Conservation (phyloP, 1,139 yeast species). For the Sugiyamaella japonica region DNA sequence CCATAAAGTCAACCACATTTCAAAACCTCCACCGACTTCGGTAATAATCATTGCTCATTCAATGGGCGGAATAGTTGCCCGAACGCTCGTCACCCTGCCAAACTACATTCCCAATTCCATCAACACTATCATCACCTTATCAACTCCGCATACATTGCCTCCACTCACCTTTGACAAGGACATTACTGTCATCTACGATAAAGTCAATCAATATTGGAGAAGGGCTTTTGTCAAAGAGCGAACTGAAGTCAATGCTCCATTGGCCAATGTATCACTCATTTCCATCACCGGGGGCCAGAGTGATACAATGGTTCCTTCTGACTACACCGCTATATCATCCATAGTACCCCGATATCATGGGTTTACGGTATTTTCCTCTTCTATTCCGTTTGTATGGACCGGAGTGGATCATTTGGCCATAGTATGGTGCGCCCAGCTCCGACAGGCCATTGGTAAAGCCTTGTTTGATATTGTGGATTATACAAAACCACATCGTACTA, state of each 20-base stretch:
- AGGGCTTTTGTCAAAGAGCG: slow-evolving; percentile 47
- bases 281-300: slow-evolving; percentile 92
- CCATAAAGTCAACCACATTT: no score
- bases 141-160: slow-evolving; percentile 91
- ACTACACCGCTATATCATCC: slow-evolving; percentile 76
- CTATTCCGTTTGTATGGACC: slow-evolving; percentile 91
- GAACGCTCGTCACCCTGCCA: slow-evolving; percentile 76
- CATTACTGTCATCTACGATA: slow-evolving; percentile 67
- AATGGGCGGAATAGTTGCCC: slow-evolving; percentile 94
- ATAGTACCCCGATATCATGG: slow-evolving; percentile 75
- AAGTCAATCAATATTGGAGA: slow-evolving; percentile 81
- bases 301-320: slow-evolving; percentile 88
- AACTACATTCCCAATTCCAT: slow-evolving; percentile 71
- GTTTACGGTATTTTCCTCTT: slow-evolving; percentile 78
- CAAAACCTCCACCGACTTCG: slow-evolving; percentile 52
- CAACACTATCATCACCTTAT: slow-evolving; percentile 80
- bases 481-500: slow-evolving; percentile 53
- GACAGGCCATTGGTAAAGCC: slow-evolving; percentile 60
- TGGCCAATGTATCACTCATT: slow-evolving; percentile 40
- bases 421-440: slow-evolving; percentile 93
- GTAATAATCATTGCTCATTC: slow-evolving; percentile 89
- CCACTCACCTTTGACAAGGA: slow-evolving; percentile 97
- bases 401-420: slow-evolving; percentile 94
- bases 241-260: slow-evolving; percentile 31
- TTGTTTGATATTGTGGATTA: slow-evolving; percentile 62